Evolutionary conservation across 352 stramenopile genomes (phyloP).

Genomic region (Phytophthora pinifolia): DNA sequence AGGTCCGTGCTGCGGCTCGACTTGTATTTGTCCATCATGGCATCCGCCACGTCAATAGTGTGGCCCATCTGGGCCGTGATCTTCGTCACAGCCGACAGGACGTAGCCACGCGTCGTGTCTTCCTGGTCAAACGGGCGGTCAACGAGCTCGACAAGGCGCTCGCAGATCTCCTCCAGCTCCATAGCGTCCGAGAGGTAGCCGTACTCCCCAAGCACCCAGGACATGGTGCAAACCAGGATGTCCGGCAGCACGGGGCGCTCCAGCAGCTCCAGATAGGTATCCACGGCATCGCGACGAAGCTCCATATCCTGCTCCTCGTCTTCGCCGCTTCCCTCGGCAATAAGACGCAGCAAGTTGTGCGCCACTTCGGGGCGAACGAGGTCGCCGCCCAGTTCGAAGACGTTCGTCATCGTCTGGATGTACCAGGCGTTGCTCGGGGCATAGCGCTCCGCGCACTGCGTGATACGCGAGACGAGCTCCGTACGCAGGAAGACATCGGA

Average conservation of each 20-base stretch:
- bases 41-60: constrained; percentile 87
- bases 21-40: constrained; percentile 97
- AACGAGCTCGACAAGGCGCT: constrained; percentile 94
- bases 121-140: constrained; percentile 85
- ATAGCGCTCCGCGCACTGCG: constrained; percentile 96
- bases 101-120: constrained; percentile 94
- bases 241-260: constrained; percentile 94
- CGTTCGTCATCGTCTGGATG: constrained; percentile 97
- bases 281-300: constrained; percentile 95
- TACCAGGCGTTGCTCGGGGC: constrained; percentile 99
- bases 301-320: constrained; percentile 96
- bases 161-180: constrained; percentile 94
- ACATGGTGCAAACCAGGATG: constrained; percentile 97
- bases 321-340: constrained; percentile 97
- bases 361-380: constrained; percentile 97
- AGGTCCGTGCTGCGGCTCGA: constrained; percentile 95
- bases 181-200: constrained; percentile 95
- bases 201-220: constrained; percentile 99
- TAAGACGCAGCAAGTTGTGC: constrained; percentile 98
- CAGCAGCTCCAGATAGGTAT: constrained; percentile 97
- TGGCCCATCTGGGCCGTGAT: constrained; percentile 96
- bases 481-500: constrained; percentile 97
- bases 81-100: constrained; percentile 97
- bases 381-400: constrained; percentile 96
- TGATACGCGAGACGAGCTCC: constrained; percentile 97